A percentile compares a stretch with the other conserved stretches of the same genome.
Conservation (phyloP, 73 alveolate species). For the Urostyla sp. region DNA sequence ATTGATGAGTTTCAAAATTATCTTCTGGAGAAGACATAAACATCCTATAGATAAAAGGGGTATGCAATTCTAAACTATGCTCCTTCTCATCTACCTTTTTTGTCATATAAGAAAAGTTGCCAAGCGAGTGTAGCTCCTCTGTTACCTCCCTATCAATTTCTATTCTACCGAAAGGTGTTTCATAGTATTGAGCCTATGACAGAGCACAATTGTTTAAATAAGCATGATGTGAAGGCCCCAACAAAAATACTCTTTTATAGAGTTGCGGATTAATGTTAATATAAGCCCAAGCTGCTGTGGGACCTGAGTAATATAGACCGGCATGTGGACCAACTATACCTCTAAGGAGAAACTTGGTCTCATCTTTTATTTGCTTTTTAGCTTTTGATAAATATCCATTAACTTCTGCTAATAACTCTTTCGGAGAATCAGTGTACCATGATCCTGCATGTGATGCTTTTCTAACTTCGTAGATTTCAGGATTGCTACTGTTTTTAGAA, state of each 20-base stretch:
- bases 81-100: constrained; percentile 90
- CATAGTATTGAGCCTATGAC: constrained; percentile 72
- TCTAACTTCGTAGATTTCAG: too few relatives aligned
- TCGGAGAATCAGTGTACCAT: constrained; percentile 65
- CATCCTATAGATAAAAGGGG: constrained; percentile 91
- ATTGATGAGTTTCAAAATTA: constrained; percentile 75
- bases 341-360: constrained; percentile 2
- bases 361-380: background rate
- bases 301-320: constrained; percentile 81
- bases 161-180: constrained; percentile 95
- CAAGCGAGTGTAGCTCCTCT: constrained; percentile 71
- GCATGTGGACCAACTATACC: constrained; percentile 80
- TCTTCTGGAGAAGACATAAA: too few relatives aligned
- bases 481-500: background rate
- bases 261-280: constrained; percentile 75
- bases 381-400: constrained; percentile 59
- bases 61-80: constrained; percentile 96
- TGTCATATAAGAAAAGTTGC: constrained; percentile 70
- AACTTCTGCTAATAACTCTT: constrained; percentile 40
- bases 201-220: constrained; percentile 93
- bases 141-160: constrained; percentile 79
- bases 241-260: constrained; percentile 88
- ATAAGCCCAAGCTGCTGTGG: constrained; percentile 95
- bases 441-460: constrained; percentile 78
- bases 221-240: constrained; percentile 98